Evolutionary conservation across 202 grass and related monocot genomes (phyloP), one percentile per base, ranked within the genome.

Genomic region (Digitaria exilis): DNA sequence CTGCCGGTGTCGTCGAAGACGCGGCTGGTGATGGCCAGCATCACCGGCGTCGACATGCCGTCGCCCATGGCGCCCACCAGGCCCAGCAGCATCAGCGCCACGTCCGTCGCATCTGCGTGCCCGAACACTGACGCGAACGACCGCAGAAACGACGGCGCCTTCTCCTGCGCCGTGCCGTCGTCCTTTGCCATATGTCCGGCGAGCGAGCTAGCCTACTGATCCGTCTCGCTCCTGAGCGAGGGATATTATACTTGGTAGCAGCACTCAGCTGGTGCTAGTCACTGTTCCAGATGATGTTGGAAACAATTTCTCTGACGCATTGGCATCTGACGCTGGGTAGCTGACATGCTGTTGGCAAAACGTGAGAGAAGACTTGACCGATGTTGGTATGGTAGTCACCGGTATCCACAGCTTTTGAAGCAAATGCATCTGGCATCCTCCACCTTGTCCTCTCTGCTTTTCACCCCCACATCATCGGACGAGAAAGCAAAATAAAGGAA

Each of bases 31-130:
- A 98, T 64, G 7, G 82, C 37, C 12, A 98, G 88, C 92, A 93
- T 95, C 55, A 90, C 50, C 6, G 95, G 92, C 83, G 69, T 84
- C 16, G 90, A 90, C 18, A 95, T 0, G 68, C 95, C 95, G 63
- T 98, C 95, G 35, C 92, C 92, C 29, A 90, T 65, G 45, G 95
- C 88, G 73, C 95, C 95, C 54, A 93, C 3, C 19, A 94, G 76
- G 52, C 95, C 95, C 3, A 94, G 41, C 51, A 55, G 66, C 95
- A 95, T 97, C 32, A 98, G 79, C 43, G 25, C 51, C 42, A 80
- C 43, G 76, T 98, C 95, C 51, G 70, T 26, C 0, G 77, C 78
- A 65, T 98, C 92, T 16, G 92, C 92, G 67, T 98, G 95, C 88
- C 86, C 88, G 77, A 98, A 93, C 65, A 98, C 90, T 13, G 92